These are phyloP conservation scores for Phialocephala subalpina DNA, from an alignment of 2,329 filamentous ascomycete species.

Conservation along the genomic window DNA sequence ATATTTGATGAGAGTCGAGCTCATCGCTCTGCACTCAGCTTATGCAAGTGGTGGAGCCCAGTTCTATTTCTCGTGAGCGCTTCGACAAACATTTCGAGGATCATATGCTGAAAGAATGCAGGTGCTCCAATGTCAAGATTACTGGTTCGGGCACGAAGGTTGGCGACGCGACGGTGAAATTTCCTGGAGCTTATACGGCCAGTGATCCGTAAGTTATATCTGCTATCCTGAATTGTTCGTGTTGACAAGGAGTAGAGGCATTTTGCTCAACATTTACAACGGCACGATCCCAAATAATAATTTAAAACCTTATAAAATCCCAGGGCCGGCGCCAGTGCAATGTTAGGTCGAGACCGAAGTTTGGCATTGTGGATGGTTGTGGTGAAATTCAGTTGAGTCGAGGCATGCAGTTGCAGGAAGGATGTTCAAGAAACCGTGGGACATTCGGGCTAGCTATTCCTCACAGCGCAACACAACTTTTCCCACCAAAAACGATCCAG, in stretches of 20 bases:
- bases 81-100: constrained; percentile 38
- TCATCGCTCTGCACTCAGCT: constrained; percentile 59
- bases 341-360: constrained; percentile 30
- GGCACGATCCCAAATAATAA: constrained; percentile 48
- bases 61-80: constrained; percentile 41
- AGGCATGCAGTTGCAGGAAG: not conserved
- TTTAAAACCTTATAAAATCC: constrained; percentile 52
- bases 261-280: constrained; percentile 46
- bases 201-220: constrained; percentile 53
- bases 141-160: constrained; percentile 52
- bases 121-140: constrained; percentile 54
- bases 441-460: not conserved
- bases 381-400: not conserved
- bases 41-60: constrained; percentile 41
- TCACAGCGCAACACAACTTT: not conserved
- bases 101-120: constrained; percentile 38
- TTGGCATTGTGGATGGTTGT: not conserved
- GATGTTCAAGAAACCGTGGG: not conserved
- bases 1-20: constrained; percentile 62
- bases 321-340: constrained; percentile 48
- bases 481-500: not conserved
- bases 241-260: constrained; percentile 43
- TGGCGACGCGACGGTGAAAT: constrained; percentile 50
- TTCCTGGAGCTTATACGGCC: constrained; percentile 57
- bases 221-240: not conserved